phyloP scores from a whole-genome alignment of 495 filamentous ascomycete species.

The Halenospora varia region DNA sequence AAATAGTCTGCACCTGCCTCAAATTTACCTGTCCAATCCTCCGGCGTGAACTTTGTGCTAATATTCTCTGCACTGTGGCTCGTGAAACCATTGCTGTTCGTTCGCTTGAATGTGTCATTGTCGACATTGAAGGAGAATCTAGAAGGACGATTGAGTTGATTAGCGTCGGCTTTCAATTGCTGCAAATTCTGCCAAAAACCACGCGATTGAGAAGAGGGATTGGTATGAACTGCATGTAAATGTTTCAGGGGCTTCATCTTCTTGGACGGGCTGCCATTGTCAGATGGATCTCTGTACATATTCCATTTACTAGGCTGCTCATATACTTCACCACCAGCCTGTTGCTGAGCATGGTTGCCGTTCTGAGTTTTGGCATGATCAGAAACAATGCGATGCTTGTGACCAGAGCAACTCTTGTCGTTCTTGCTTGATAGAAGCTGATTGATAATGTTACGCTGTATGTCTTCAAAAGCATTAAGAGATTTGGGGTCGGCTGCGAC shows the following conservation, averaged over 20 bases:
- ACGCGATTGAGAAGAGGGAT: neutral
- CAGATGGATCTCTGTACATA: slow-evolving; percentile 2
- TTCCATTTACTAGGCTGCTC: neutral
- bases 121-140: slow-evolving; percentile 48
- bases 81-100: slow-evolving; percentile 25
- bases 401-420: neutral
- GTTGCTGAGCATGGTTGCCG: neutral
- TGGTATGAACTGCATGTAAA: neutral
- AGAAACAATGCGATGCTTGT: neutral
- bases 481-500: slow-evolving; percentile 5
- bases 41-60: slow-evolving; percentile 66
- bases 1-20: slow-evolving; percentile 47
- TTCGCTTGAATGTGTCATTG: slow-evolving; percentile 33
- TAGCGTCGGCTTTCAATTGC: slow-evolving; percentile 20
- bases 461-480: slow-evolving; percentile 28
- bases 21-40: slow-evolving; percentile 56
- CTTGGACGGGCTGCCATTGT: slow-evolving; percentile 13
- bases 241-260: slow-evolving; percentile 5
- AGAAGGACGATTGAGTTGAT: slow-evolving; percentile 6
- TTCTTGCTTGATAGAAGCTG: slow-evolving; percentile 23
- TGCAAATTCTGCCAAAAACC: neutral
- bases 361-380: neutral
- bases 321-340: neutral
- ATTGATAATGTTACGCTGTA: slow-evolving; percentile 27
- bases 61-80: slow-evolving; percentile 70